These are phyloP conservation scores for Brettanomyces anomalus DNA, from an alignment of 805 yeast genomes.

Conservation along the genomic window DNA sequence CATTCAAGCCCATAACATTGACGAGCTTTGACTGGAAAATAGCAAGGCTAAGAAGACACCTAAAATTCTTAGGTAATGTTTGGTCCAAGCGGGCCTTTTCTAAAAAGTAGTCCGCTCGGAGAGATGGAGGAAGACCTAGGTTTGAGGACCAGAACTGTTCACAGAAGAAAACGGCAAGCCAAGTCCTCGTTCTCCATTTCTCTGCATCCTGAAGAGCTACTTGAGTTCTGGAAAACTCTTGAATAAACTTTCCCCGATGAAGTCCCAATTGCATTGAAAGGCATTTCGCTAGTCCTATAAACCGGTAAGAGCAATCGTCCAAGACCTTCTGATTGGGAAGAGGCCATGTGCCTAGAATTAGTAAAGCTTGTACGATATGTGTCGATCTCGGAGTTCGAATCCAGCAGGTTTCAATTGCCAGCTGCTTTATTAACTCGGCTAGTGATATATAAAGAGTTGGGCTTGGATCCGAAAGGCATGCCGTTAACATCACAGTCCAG, in stretches of 20 bases:
- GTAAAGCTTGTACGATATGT: slow-evolving; percentile 82
- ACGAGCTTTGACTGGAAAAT: slow-evolving; percentile 80
- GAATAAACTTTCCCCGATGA: slow-evolving; percentile 85
- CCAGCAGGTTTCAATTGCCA: slow-evolving; percentile 92
- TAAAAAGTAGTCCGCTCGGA: slow-evolving; percentile 72
- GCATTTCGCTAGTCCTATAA: slow-evolving; percentile 78
- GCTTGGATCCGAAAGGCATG: slow-evolving; percentile 78
- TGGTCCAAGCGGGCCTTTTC: slow-evolving; percentile 69
- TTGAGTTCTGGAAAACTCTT: slow-evolving; percentile 85
- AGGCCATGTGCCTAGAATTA: slow-evolving; percentile 87
- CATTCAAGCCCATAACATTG: slow-evolving; percentile 79
- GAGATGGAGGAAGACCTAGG: slow-evolving; percentile 79
- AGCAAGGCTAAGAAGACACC: slow-evolving; percentile 64
- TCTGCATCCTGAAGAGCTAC: slow-evolving; percentile 85
- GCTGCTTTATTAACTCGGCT: slow-evolving; percentile 69
- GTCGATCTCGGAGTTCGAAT: slow-evolving; percentile 88
- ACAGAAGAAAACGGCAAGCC: slow-evolving; percentile 81
- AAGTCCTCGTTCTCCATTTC: slow-evolving; percentile 87
- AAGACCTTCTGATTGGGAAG: slow-evolving; percentile 85
- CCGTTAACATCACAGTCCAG: slow-evolving; percentile 87
- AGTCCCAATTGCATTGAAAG: slow-evolving; percentile 80
- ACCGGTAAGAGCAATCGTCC: slow-evolving; percentile 87
- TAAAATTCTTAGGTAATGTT: slow-evolving; percentile 56
- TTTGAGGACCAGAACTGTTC: slow-evolving; percentile 90
- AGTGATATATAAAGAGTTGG: slow-evolving; percentile 71